phyloP scores from a whole-genome alignment of 73 alveolate genomes.

The Paramecium sexaurelia region DNA sequence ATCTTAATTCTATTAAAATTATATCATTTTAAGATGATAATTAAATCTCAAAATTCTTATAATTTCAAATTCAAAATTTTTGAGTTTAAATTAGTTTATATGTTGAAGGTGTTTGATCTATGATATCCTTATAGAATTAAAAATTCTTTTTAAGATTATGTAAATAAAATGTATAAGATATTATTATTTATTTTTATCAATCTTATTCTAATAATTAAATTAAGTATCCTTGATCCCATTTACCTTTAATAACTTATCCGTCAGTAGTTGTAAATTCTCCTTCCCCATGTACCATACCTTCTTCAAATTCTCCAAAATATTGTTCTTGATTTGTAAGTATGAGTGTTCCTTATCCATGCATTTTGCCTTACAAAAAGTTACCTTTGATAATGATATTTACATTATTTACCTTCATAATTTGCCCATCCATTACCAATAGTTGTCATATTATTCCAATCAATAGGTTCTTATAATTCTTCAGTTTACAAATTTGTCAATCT shows the following conservation, averaged over 20 bases:
- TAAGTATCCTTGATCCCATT: slow-evolving; percentile 54
- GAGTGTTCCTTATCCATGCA: slow-evolving; percentile 44
- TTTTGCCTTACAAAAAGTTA: slow-evolving; percentile 27
- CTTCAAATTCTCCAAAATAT: slow-evolving; percentile 30
- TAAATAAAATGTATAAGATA: not conserved
- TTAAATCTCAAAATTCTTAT: too few species aligned
- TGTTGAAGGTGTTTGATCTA: too few species aligned
- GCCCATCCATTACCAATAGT: slow-evolving; percentile 38
- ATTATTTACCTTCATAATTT: slow-evolving; percentile 24
- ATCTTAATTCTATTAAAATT: too few species aligned
- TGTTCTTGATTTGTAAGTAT: not conserved
- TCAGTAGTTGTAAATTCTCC: slow-evolving; percentile 48
- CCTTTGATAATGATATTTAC: not conserved
- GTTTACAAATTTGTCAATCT: not conserved
- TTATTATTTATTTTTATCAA: not conserved
- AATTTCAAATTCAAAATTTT: too few species aligned
- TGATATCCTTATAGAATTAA: too few species aligned
- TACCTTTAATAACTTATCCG: not conserved
- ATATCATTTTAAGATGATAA: too few species aligned
- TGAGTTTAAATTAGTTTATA: too few species aligned
- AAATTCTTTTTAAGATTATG: too few species aligned
- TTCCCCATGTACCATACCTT: slow-evolving; percentile 46
- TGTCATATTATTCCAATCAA: slow-evolving; percentile 43
- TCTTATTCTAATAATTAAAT: slow-evolving; percentile 12
- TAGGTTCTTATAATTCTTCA: slow-evolving; percentile 19